Evolutionary conservation across 2,329 filamentous ascomycete genomes (phyloP), one percentile per base, ranked within the genome.

Genomic region (Tympanopsis confertula): DNA sequence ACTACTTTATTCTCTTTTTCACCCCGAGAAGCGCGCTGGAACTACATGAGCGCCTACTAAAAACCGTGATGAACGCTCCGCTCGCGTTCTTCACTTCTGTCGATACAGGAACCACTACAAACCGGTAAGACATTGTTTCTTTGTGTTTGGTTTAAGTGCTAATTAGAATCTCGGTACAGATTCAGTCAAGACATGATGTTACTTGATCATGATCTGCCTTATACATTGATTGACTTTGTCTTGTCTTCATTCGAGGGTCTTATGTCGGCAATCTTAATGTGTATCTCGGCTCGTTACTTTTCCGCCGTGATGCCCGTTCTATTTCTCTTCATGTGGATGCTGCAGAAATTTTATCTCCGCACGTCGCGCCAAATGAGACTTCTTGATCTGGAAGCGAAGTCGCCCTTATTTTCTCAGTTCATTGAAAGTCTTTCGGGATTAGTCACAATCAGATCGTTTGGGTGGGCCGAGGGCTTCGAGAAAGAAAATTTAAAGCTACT

Each of bases 171-270:
- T n/a, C n/a, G n/a, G n/a, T n/a, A n/a, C n/a, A n/a, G n/a, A n/a
- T 62, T 62, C 40, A 59, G 55, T 19, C 59, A 63, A 35, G 60
- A 63, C 38, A 43, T 63, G 0, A 53, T 54, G 24, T 51, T 63
- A 3, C 52, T 62, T 10, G 60, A 63, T 30, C 56, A 50, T 36
- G 52, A 58, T 15, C 42, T 62, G 1, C 58, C 58, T 15, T 20
- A 10, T 10, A 10, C 24, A 10, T 10, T 28, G 24, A 28, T 28
- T 10, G 10, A 28, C 10, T 10, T n/a, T 10, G n/a, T n/a, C 24
- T n/a, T n/a, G 24, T 10, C n/a, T 10, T 10, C 24, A 10, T 28
- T 28, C 24, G 10, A 28, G 24, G 24, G 10, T 10, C 24, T 28
- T 10, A n/a, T n/a, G n/a, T n/a, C 10, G 24, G n/a, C n/a, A 10